Base-by-base conservation (phyloP, 2,329 filamentous ascomycete genomes). In the Aspergillus fructus region DNA sequence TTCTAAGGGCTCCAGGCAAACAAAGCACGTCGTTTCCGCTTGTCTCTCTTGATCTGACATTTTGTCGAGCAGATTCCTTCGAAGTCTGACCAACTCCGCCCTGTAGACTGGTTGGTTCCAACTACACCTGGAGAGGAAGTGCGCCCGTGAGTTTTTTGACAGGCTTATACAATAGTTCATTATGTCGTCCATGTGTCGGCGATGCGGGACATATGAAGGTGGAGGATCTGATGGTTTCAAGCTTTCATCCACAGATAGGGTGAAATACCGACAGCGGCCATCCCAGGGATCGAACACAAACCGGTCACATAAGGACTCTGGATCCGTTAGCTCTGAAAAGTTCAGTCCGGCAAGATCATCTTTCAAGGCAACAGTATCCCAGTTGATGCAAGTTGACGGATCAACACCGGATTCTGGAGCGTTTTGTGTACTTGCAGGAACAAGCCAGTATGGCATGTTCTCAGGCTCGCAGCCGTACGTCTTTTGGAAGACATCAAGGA, bases 401-500 rank as follows among this genome's bases (percentile, higher is more conserved):
- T 62, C 46, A 8, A 50, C 30, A 8, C 33, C 34, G 11, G 17
- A 41, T 40, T 49, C 23, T 15, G 58, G 23, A 60, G 59, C 40
- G 50, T 21, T 21, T 43, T 61, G 30, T 45, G 49, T 27, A 49
- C 51, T 57, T 59, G 81, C 62, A 5, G 94, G 93, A 0, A 86
- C 89, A 13, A 97, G 68, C 78, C 92, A 96, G 72, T 97, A 99
- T 0, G 92, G 88, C 70, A 96, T 83, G 27, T 87, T 85, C 1
- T 80, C 73, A 0, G 79, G 64, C 15, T 85, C 79, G 0, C 83
- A 78, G 49, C 89, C 85, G 66, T 91, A 99, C 3, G 81, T 80
- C 71, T 99, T 99, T 72, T 92, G 93, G 77, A 96, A 97, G 0
- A 97, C 79, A 64, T 97, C 91, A 15, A 84, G 77, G 71, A 96